Base-by-base conservation (phyloP, 306 rosid genomes). In the Trifolium subterraneum region DNA sequence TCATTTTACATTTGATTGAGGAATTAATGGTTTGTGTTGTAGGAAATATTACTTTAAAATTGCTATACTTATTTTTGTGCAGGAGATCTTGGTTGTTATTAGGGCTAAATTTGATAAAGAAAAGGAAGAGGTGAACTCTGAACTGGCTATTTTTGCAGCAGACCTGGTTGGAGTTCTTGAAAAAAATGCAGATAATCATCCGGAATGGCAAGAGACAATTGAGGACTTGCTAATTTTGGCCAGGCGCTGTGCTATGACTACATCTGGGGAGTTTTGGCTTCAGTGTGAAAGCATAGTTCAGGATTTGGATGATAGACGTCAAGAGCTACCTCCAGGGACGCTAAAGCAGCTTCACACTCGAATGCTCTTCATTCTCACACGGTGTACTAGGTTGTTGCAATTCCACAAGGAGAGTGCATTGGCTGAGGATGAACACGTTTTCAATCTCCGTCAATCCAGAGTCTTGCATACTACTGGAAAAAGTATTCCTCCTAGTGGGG, bases 271-370 rank as follows among this genome's bases (percentile, higher is more conserved):
- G 64, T 94, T 94, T 86, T 94, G 99, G 99, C 95, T 92, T 84
- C 96, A 90, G 74, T 94, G 99, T 85, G 99, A 94, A 86, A 76
- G 97, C 81, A 90, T 92, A 80, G 99, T 94, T 81, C 99, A 92
- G 87, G 99, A 94, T 33, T 92, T 94, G 87, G 99, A 94, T 82
- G 99, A 94, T 84, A 90, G 89, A 80, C 99, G 99, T 48, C 99
- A 94, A 86, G 97, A 94, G 79, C 92, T 83, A 68, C 91, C 96
- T 58, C 96, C 93, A 4, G 99, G 99, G 77, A 83, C 81, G 79
- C 86, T 94, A 76, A 94, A 94, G 87, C 95, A 88, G 81, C 99
- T 94, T 79, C 97, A 92, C 74, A 94, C 99, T 38, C 83, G 90
- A 63, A 94, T 94, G 95, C 95, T 94, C 71, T 94, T 94, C 85